A percentile compares a stretch with the other conserved stretches of the same genome.
Conservation (phyloP, 306 rosid genomes). For the Cucumis hystrix region DNA sequence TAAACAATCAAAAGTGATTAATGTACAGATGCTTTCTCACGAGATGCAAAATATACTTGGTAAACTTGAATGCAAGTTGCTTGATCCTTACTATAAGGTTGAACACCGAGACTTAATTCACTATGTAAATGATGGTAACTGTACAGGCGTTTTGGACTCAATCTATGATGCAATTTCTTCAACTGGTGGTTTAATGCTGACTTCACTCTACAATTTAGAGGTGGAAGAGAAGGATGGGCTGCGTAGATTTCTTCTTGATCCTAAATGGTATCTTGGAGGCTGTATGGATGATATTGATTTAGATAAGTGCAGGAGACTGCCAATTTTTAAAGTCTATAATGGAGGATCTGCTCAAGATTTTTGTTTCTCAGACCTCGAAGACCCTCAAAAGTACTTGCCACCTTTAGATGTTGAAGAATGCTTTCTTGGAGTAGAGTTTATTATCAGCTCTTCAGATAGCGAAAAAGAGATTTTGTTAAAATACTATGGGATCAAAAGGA, state of each 20-base stretch:
- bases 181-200: constrained; percentile 25
- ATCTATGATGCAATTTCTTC: constrained; percentile 39
- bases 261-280: constrained; percentile 77
- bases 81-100: constrained; percentile 44
- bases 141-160: constrained; percentile 58
- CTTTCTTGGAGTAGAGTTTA: constrained; percentile 66
- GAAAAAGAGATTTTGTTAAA: constrained; percentile 70
- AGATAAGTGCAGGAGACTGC: constrained; percentile 56
- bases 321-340: constrained; percentile 58
- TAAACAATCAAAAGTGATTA: constrained; percentile 51
- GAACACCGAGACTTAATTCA: constrained; percentile 56
- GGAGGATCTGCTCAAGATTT: constrained; percentile 35
- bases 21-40: constrained; percentile 46
- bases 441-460: constrained; percentile 39
- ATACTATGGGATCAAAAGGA: constrained; percentile 66
- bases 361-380: constrained; percentile 66
- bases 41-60: constrained; percentile 41
- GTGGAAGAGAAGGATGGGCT: constrained; percentile 64
- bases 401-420: constrained; percentile 62
- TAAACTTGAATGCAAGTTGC: constrained; percentile 71
- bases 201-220: constrained; percentile 42
- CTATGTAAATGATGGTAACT: constrained; percentile 59
- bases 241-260: constrained; percentile 71
- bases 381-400: constrained; percentile 63
- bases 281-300: constrained; percentile 40